Conservation (phyloP, 768 basidiomycete species). For the Panaeolus papilionaceus region DNA sequence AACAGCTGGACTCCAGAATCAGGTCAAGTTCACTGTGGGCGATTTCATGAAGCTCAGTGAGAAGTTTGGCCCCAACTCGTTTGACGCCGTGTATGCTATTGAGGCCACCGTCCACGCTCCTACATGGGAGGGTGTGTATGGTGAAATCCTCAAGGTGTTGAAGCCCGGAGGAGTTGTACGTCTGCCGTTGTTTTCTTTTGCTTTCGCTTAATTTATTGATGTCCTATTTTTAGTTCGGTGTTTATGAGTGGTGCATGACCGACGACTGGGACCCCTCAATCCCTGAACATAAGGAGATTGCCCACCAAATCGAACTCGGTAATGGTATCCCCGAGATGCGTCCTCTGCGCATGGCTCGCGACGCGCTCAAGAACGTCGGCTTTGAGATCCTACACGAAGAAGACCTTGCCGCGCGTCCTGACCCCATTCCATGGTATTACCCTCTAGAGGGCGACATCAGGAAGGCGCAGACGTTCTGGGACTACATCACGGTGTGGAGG, state of each 20-base stretch:
- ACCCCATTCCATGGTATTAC: conserved; percentile 91
- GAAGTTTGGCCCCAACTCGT: conserved; percentile 90
- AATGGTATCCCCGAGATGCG: conserved; percentile 99
- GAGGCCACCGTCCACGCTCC: conserved; percentile 98
- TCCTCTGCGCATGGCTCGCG: conserved; percentile 65
- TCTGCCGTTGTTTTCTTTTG: conserved; percentile 25
- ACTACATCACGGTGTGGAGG: conserved; percentile 86
- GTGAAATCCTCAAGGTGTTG: conserved; percentile 89
- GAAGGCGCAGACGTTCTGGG: conserved; percentile 95
- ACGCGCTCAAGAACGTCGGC: conserved; percentile 84
- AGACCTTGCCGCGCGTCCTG: conserved; percentile 88
- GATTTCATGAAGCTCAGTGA: conserved; percentile 97
- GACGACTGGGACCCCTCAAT: conserved; percentile 88
- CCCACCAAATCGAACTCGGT: conserved; percentile 91
- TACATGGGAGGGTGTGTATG: conserved; percentile 93
- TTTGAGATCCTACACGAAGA: conserved; percentile 91
- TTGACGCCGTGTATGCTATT: conserved; percentile 98
- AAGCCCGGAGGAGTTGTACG: conserved; percentile 95
- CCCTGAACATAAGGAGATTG: conserved; percentile 88
- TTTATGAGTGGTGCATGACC: conserved; percentile 99
- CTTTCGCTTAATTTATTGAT: neutral
- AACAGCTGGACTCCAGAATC: conserved; percentile 73
- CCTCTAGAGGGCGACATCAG: conserved; percentile 92
- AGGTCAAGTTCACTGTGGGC: conserved; percentile 86
- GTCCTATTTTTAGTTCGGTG: conserved; percentile 73